Evolutionary conservation across 1,284 basidiomycete species (phyloP).

Genomic region (Cutaneotrichosporon cutaneum): DNA sequence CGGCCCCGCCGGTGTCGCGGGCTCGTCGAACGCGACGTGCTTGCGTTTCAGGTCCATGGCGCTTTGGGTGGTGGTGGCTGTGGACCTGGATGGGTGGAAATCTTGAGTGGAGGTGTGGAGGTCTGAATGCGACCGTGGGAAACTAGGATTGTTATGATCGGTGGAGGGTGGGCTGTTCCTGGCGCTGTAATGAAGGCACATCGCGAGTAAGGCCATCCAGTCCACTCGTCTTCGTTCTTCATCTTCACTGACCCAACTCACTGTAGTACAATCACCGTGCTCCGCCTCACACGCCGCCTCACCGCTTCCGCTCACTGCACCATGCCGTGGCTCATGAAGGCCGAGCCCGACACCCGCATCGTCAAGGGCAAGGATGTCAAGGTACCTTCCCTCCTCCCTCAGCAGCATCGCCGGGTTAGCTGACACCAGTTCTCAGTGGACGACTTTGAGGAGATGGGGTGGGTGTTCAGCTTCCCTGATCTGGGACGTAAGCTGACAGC

Average conservation of each 20-base stretch:
- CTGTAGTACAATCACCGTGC: background rate
- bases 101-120: constrained; percentile 18
- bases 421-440: constrained; percentile 78
- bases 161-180: too few species aligned
- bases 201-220: background rate
- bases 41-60: constrained; percentile 31
- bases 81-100: constrained; percentile 12
- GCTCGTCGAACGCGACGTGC: constrained; percentile 31
- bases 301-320: constrained; percentile 5
- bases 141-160: constrained; percentile 3
- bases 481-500: constrained; percentile 6
- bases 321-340: constrained; percentile 79
- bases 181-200: background rate
- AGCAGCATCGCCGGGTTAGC: background rate
- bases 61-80: background rate
- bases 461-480: constrained; percentile 7
- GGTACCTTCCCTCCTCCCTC: constrained; percentile 54
- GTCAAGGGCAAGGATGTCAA: constrained; percentile 89
- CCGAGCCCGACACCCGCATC: constrained; percentile 81
- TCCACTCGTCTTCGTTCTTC: background rate
- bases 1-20: constrained; percentile 1
- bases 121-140: constrained; percentile 24
- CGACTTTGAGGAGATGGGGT: constrained; percentile 70
- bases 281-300: background rate
- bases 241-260: background rate